These are phyloP conservation scores for Verticillium albo-atrum DNA, from an alignment of 2,329 filamentous ascomycete genomes.

Conservation along the genomic window DNA sequence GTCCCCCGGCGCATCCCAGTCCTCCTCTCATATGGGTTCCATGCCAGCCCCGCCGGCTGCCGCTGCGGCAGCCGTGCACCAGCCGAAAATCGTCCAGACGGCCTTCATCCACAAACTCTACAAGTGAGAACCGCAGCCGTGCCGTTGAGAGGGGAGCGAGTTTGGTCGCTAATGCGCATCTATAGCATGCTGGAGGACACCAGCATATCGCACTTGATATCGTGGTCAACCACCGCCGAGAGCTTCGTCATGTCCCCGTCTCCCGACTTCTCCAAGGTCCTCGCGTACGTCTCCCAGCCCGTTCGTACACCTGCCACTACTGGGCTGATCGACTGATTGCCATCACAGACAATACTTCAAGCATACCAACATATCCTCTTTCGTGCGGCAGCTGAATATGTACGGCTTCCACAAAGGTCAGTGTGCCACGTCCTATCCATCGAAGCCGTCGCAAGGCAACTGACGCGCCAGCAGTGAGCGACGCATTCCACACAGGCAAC, in stretches of 20 bases:
- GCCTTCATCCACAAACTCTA: slow-evolving; percentile 99
- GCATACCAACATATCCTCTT: slow-evolving; percentile 98
- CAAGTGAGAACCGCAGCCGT: slow-evolving; percentile 60
- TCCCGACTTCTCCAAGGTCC: slow-evolving; percentile 94
- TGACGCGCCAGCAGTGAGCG: slow-evolving; percentile 65
- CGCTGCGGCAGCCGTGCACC: slow-evolving; percentile 75
- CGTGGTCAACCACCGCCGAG: slow-evolving; percentile 89
- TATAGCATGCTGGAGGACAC: slow-evolving; percentile 97
- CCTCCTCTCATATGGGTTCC: slow-evolving; percentile 25
- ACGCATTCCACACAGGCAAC: slow-evolving; percentile 93
- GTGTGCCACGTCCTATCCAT: slow-evolving; percentile 8
- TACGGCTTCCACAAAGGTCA: slow-evolving; percentile 98
- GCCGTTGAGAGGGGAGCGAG: background rate
- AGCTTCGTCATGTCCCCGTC: slow-evolving; percentile 99
- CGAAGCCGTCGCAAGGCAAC: background rate
- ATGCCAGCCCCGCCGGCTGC: slow-evolving; percentile 48
- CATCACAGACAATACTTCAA: slow-evolving; percentile 88
- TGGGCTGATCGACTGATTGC: background rate
- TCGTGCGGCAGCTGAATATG: slow-evolving; percentile 97
- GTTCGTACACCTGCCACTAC: too few relatives aligned
- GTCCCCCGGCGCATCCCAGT: slow-evolving; percentile 33
- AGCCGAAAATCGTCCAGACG: slow-evolving; percentile 96
- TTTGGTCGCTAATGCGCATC: background rate
- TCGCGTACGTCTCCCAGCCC: slow-evolving; percentile 63
- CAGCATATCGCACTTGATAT: slow-evolving; percentile 90